These are phyloP conservation scores for Rhizomucor miehei DNA, from an alignment of 371 early-diverging fungal genomes.

Conservation along the genomic window DNA sequence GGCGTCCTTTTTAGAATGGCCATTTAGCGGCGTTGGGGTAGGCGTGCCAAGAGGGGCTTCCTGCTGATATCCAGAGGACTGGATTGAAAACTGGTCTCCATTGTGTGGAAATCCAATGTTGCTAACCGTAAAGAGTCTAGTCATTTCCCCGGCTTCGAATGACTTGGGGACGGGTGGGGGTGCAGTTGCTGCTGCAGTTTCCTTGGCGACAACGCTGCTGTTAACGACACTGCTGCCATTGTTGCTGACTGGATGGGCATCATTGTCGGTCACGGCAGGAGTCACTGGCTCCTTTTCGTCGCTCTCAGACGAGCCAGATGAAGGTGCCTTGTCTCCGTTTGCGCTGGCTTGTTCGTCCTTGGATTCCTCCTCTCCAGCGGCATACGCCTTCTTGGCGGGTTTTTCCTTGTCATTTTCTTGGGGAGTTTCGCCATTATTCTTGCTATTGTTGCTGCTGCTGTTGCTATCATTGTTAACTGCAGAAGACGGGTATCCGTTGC, in stretches of 20 bases:
- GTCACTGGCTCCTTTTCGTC: background rate
- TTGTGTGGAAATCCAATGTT: conserved; percentile 14
- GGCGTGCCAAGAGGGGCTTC: background rate
- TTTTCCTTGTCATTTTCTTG: background rate
- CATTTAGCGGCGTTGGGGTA: conserved; percentile 1
- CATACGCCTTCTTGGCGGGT: conserved; percentile 1
- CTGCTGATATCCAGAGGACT: conserved; percentile 3
- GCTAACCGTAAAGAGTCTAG: background rate
- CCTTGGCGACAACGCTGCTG: background rate
- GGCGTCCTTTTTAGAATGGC: background rate
- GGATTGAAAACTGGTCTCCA: conserved; percentile 10
- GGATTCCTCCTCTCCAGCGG: background rate
- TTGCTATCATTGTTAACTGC: background rate
- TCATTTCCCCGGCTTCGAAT: background rate
- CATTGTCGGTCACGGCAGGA: background rate
- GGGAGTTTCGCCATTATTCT: conserved; percentile 2
- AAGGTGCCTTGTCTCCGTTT: background rate
- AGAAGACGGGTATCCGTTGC: background rate
- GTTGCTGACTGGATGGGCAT: background rate
- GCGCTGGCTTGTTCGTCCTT: background rate
- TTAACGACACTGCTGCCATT: background rate
- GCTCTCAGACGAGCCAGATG: background rate
- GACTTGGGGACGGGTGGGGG: background rate
- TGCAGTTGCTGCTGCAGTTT: background rate
- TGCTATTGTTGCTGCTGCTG: background rate